Evolutionary conservation across 2,329 filamentous ascomycete genomes (phyloP).

Genomic region (Hypoxylon sp.): DNA sequence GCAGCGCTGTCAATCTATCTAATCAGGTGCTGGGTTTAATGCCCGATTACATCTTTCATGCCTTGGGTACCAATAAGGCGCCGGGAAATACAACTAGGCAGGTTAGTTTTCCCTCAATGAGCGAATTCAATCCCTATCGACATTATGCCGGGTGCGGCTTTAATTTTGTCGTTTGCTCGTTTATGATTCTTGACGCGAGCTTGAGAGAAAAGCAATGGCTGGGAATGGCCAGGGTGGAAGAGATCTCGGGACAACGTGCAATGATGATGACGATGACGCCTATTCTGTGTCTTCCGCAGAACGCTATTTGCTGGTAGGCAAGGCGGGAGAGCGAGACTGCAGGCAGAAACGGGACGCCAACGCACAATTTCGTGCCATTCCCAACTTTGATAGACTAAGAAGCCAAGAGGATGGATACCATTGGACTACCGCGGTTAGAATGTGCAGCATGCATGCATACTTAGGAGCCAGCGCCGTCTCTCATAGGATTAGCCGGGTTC

Average conservation of each 20-base stretch:
- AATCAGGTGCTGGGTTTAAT: slow-evolving; percentile 38
- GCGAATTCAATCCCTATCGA: too few species aligned
- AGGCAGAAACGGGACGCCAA: slow-evolving; percentile 39
- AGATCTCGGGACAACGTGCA: slow-evolving; percentile 19
- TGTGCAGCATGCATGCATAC: slow-evolving; percentile 40
- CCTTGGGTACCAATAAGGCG: slow-evolving; percentile 46
- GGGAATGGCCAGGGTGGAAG: slow-evolving; percentile 12
- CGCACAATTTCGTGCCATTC: slow-evolving; percentile 37
- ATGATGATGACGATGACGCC: slow-evolving; percentile 35
- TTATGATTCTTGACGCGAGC: slow-evolving; percentile 13
- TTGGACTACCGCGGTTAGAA: slow-evolving; percentile 28
- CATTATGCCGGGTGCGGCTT: too few species aligned
- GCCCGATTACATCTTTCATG: slow-evolving; percentile 39
- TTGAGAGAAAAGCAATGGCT: slow-evolving; percentile 21
- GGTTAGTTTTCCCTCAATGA: slow-evolving; percentile 21
- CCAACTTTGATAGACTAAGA: slow-evolving; percentile 16
- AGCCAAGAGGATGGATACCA: slow-evolving; percentile 21
- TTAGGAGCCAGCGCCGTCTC: slow-evolving; percentile 28
- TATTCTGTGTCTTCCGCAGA: slow-evolving; percentile 26
- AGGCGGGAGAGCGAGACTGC: slow-evolving; percentile 32
- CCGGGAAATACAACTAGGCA: slow-evolving; percentile 18
- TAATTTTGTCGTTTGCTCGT: slow-evolving; percentile 7
- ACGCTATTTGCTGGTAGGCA: slow-evolving; percentile 38
- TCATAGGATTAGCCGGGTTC: slow-evolving; percentile 30
- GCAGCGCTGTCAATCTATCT: slow-evolving; percentile 24